Evolutionary conservation across 2,329 filamentous ascomycete species (phyloP).

Genomic region (Knufia petricola): DNA sequence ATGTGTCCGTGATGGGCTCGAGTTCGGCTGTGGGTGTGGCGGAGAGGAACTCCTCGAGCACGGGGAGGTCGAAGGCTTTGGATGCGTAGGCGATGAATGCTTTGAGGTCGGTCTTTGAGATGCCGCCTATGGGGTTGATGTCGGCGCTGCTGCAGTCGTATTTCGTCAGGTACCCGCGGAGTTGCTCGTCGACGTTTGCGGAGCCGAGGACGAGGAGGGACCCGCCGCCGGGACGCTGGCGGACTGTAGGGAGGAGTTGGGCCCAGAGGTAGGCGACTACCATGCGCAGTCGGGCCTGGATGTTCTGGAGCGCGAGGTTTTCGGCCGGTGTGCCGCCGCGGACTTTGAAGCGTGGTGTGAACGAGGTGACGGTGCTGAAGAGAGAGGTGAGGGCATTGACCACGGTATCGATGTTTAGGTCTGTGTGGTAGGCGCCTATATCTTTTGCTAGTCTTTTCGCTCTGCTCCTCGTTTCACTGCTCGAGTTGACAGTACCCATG

Average conservation of each 20-base stretch:
- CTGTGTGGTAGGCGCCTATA: slow-evolving; percentile 52
- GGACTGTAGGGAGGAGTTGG: slow-evolving; percentile 51
- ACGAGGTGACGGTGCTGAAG: slow-evolving; percentile 49
- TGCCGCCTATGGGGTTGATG: slow-evolving; percentile 38
- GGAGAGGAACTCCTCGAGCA: slow-evolving; percentile 56
- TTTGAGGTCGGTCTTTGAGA: slow-evolving; percentile 60
- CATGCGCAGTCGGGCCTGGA: slow-evolving; percentile 59
- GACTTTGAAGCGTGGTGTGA: slow-evolving; percentile 53
- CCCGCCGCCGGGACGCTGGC: slow-evolving; percentile 47
- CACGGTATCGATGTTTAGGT: slow-evolving; percentile 59
- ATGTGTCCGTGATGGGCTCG: slow-evolving; percentile 55
- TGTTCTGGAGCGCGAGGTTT: slow-evolving; percentile 56
- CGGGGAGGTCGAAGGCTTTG: slow-evolving; percentile 51
- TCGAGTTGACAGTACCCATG: slow-evolving; percentile 62
- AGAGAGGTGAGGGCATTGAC: slow-evolving; percentile 48
- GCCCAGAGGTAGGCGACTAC: slow-evolving; percentile 56
- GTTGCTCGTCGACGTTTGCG: slow-evolving; percentile 51
- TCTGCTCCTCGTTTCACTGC: slow-evolving; percentile 55
- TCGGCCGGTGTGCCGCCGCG: slow-evolving; percentile 54
- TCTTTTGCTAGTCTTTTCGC: slow-evolving; percentile 48
- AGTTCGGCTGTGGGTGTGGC: slow-evolving; percentile 55
- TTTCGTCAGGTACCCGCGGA: slow-evolving; percentile 55
- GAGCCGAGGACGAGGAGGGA: slow-evolving; percentile 56
- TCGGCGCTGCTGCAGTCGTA: slow-evolving; percentile 53
- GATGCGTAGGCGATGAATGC: slow-evolving; percentile 59